Base-by-base conservation (phyloP, 306 rosid species). In the Mucuna pruriens region DNA sequence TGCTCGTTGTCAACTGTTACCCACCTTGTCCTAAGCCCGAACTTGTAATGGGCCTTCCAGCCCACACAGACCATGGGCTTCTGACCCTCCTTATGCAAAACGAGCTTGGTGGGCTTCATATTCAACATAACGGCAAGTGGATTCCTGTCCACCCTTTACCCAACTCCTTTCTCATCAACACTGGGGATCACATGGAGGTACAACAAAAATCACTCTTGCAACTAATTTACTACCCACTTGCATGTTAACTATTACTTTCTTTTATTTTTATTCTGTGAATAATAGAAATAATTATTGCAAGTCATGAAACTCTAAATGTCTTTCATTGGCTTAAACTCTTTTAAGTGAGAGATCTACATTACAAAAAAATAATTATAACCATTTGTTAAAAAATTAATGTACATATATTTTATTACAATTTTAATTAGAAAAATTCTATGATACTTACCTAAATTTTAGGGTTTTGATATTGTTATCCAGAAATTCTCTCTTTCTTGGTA, bases 161-260 rank as follows among this genome's bases (percentile, higher is more conserved):
- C 57, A 87, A 91, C 51, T 86, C 89, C 4, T 79, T 87, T 36
- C 73, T 91, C 4, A 46, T 88, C 73, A 88, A 84, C 45, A 77
- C 58, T 4, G 93, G 87, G 5, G 91, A 91, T 64, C 96, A 91
- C 17, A 23, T 91, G 69, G 93, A 91, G 96, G 96, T 91, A 83
- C 51, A 60, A 60, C 17, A 80, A 63, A 48, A 65, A 7, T n/a
- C 62, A 44, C 23, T 52, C 36, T 19, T 63, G 40, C 68, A 19
- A 4, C 2, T 26, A 22, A 20, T 36, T 74, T 23, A 38, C n/a
- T 15, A 8, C 0, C 63, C 60, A 52, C 10, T 51, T 51, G 25
- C 58, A 19, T 51, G 13, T 20, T 17, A 46, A 46, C 6, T 54
- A 2, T 51, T 12, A 4, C n/a, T 54, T 3, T 48, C 0, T 16